Percentiles rank a stretch among this genome's conserved stretches.
These are phyloP conservation scores for Trametes elegans DNA, from an alignment of 768 basidiomycete species.

Conservation along the genomic window DNA sequence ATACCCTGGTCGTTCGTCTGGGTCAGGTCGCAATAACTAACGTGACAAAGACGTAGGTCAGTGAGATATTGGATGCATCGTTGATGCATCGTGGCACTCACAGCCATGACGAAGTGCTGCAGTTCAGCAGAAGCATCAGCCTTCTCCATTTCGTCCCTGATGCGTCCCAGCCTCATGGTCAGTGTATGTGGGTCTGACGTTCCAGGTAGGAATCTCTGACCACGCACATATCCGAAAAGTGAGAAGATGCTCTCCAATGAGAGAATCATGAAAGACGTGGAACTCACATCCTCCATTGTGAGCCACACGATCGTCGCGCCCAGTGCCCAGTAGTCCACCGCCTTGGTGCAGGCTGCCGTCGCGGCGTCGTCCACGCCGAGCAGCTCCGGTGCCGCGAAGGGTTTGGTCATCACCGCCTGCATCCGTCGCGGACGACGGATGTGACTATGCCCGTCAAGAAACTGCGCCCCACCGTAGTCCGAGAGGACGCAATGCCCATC, in stretches of 20 bases:
- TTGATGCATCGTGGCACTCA: neutral
- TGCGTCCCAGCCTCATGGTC: neutral
- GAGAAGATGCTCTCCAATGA: neutral
- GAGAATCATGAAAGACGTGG: neutral
- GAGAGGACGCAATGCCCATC: constrained; percentile 45
- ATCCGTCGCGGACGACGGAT: neutral
- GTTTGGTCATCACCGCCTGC: constrained; percentile 16
- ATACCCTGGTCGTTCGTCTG: neutral
- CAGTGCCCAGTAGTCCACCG: constrained; percentile 49
- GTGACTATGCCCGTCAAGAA: constrained; percentile 41
- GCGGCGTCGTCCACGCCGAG: constrained; percentile 33
- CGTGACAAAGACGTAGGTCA: neutral
- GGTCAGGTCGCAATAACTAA: neutral
- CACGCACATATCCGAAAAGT: neutral
- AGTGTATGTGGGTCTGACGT: neutral
- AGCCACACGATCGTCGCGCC: constrained; percentile 46
- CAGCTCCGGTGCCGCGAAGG: constrained; percentile 28
- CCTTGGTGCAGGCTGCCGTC: constrained; percentile 48
- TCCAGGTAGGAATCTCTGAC: neutral
- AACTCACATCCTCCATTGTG: constrained; percentile 23
- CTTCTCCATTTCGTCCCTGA: neutral
- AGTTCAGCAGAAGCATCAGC: neutral
- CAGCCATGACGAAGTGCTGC: constrained; percentile 1
- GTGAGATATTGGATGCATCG: no score
- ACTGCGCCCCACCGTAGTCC: constrained; percentile 52